Conservation (phyloP, 176 grass and related monocot genomes). For the Ananas comosus region DNA sequence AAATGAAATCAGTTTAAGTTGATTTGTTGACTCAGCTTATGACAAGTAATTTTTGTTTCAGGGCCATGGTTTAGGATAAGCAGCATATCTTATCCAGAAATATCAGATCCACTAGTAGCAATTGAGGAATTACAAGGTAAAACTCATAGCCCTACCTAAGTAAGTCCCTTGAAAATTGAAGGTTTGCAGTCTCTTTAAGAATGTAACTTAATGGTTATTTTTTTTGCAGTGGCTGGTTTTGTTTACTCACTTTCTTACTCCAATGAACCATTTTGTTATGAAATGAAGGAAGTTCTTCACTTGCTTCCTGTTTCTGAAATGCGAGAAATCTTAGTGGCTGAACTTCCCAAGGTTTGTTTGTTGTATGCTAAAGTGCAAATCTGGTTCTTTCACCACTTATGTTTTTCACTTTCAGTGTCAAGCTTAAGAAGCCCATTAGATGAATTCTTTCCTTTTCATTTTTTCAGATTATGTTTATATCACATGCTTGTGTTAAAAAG, state of each 20-base stretch:
- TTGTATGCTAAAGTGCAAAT: background rate
- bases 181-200: background rate
- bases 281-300: conserved; percentile 63
- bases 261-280: conserved; percentile 36
- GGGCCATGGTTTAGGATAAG: conserved; percentile 84
- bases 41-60: conserved; percentile 27
- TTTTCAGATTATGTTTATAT: background rate
- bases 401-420: background rate
- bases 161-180: background rate
- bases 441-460: too few species aligned
- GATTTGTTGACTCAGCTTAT: conserved; percentile 6
- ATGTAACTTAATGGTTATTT: conserved; percentile 21
- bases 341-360: conserved; percentile 42
- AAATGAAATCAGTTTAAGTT: background rate
- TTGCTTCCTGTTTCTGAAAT: conserved; percentile 79
- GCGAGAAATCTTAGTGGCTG: conserved; percentile 50
- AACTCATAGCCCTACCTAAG: background rate
- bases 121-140: conserved; percentile 68
- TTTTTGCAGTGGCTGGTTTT: conserved; percentile 67
- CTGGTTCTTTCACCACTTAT: background rate
- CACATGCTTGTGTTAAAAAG: background rate
- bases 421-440: background rate
- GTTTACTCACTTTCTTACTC: conserved; percentile 39
- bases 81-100: conserved; percentile 58
- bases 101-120: conserved; percentile 57